Conservation (phyloP, 257 asterid genomes). For the Orobanche coerulescens region DNA sequence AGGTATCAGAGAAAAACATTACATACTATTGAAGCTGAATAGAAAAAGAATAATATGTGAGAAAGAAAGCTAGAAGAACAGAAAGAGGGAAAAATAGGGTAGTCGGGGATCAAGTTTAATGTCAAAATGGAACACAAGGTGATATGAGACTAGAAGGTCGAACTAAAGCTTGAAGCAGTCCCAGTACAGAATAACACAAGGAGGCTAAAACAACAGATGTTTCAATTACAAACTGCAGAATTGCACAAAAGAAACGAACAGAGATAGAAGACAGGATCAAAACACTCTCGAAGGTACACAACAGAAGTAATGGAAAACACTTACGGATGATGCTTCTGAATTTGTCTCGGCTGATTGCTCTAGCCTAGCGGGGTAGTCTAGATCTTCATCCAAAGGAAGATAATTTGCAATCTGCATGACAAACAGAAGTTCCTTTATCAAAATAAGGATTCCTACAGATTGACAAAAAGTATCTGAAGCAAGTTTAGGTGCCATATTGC, state of each 20-base stretch:
- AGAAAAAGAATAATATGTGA: constrained; percentile 6
- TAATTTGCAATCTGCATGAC: constrained; percentile 78
- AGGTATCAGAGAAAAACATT: constrained; percentile 16
- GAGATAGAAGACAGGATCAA: not conserved
- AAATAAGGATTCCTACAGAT: constrained; percentile 12
- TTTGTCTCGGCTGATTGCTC: constrained; percentile 59
- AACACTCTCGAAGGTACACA: constrained; percentile 5
- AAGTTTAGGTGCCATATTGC: constrained; percentile 3
- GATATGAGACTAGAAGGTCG: constrained; percentile 11
- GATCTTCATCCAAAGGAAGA: constrained; percentile 77
- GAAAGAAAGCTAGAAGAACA: constrained; percentile 22
- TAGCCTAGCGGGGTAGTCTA: constrained; percentile 84
- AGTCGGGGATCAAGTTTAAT: not conserved
- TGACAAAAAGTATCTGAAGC: constrained; percentile 11
- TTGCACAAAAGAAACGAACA: constrained; percentile 5
- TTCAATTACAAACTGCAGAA: constrained; percentile 18
- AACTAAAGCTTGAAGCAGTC: constrained; percentile 14
- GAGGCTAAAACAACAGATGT: constrained; percentile 7
- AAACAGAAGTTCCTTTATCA: no score
- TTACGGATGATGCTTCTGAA: constrained; percentile 62
- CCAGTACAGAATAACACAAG: constrained; percentile 7
- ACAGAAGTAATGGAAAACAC: constrained; percentile 22
- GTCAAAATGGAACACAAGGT: not conserved
- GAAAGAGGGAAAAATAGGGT: not conserved
- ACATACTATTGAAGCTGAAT: constrained; percentile 1